These are phyloP conservation scores for Diutina ranongensis DNA, from an alignment of 1,139 yeast genomes.

Conservation along the genomic window DNA sequence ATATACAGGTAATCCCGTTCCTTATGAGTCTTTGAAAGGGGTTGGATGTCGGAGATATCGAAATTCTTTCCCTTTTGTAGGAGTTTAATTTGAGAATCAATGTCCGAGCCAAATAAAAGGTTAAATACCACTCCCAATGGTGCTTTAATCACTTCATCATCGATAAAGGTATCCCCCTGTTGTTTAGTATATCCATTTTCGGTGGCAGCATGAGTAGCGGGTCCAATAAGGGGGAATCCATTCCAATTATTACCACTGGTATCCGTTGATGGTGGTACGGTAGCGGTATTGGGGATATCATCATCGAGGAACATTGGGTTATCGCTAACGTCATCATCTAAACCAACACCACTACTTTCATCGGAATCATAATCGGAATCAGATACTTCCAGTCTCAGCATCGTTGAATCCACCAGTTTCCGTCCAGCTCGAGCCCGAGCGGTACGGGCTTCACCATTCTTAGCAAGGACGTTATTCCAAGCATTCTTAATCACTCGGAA, in stretches of 20 bases:
- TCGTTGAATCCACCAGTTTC: background rate
- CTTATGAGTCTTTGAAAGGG: constrained; percentile 16
- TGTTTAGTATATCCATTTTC: constrained; percentile 35
- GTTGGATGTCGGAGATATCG: constrained; percentile 45
- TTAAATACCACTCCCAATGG: constrained; percentile 74
- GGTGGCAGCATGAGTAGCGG: constrained; percentile 27
- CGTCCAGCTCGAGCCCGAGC: constrained; percentile 5
- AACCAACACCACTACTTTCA: background rate
- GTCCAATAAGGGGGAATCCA: constrained; percentile 15
- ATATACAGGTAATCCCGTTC: constrained; percentile 57
- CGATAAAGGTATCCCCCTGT: constrained; percentile 49
- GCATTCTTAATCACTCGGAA: constrained; percentile 50
- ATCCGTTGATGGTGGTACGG: background rate
- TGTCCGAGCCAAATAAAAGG: constrained; percentile 66
- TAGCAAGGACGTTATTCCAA: constrained; percentile 37
- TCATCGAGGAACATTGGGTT: background rate
- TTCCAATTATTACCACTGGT: background rate
- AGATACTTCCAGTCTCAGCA: background rate
- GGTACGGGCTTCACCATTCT: constrained; percentile 3
- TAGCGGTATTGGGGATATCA: background rate
- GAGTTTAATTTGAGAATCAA: constrained; percentile 41
- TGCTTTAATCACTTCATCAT: constrained; percentile 51
- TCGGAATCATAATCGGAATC: background rate
- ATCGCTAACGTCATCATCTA: background rate
- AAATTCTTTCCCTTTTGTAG: constrained; percentile 61